Conservation (phyloP, 2,329 filamentous ascomycete genomes). For the Talaromyces funiculosus region DNA sequence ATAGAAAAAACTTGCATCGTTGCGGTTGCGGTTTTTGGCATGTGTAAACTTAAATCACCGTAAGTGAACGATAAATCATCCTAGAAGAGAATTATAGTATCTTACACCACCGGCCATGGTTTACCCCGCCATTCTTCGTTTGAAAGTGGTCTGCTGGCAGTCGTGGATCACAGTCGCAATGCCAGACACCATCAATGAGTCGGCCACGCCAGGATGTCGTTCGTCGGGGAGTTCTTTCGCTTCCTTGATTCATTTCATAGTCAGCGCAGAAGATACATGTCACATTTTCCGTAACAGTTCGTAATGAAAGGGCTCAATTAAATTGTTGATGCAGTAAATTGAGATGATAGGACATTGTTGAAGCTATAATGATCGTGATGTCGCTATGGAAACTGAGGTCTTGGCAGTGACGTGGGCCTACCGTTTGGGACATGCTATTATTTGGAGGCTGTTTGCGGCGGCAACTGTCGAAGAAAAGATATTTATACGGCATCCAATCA, state of each 20-base stretch:
- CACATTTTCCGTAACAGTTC: background rate
- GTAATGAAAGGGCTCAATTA: background rate
- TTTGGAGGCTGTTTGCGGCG: no score
- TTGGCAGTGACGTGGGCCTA: background rate
- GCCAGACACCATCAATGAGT: slow-evolving; percentile 44
- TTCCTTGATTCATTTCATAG: slow-evolving; percentile 7
- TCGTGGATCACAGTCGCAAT: slow-evolving; percentile 52
- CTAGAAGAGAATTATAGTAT: background rate
- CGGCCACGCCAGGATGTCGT: slow-evolving; percentile 28
- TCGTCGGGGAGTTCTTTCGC: slow-evolving; percentile 1
- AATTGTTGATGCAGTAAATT: background rate
- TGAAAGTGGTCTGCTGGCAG: slow-evolving; percentile 51
- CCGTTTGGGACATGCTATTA: background rate
- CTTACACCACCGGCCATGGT: slow-evolving; percentile 52
- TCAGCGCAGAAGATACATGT: background rate
- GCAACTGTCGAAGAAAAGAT: no score
- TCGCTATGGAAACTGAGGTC: slow-evolving; percentile 7
- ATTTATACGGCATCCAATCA: no score
- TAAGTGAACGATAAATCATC: slow-evolving; percentile 4
- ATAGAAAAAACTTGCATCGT: slow-evolving; percentile 57
- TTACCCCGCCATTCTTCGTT: slow-evolving; percentile 52
- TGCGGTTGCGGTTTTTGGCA: slow-evolving; percentile 48
- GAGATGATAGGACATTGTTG: background rate
- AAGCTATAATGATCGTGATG: background rate
- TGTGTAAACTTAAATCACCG: slow-evolving; percentile 43